Base-by-base conservation (phyloP, 495 filamentous ascomycete species). In the Trichoderma reesei region DNA sequence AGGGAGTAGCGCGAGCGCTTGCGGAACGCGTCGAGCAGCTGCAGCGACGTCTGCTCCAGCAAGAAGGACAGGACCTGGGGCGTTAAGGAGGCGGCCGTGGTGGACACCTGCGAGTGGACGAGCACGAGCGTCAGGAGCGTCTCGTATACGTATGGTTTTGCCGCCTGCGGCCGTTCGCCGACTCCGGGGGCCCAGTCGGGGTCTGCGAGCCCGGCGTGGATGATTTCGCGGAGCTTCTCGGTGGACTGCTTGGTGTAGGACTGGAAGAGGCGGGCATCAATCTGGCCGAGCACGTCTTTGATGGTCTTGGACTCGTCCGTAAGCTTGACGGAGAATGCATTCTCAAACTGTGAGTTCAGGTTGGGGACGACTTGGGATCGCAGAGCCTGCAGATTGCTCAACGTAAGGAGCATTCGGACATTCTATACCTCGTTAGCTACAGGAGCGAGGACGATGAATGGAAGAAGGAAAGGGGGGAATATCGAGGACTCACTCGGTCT, bases 291-390 rank as follows among this genome's bases (percentile, higher is more conserved):
- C 2, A 93, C 91, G 72, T 97, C 90, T 44, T 88, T 86, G 67
- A 98, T 90, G 0, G 89, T 92, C 72, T 92, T 92, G 44, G 84
- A 83, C 73, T 98, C 95, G 65, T 96, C 91, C 4, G 92, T 92
- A 61, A 98, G 82, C 65, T 91, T 92, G 65, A 95, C 87, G 1
- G 89, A 90, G 75, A 98, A 98, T 62, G 86, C 80, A 31, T 86
- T 88, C 73, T 98, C 94, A 71, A 97, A 98, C 66, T 90, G 87
- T 46, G 86, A 79, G 68, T 94, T 88, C 48, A 98, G 82, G 62
- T 88, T 86, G 1, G 91, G 92, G 3, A 97, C 87, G 36, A 89
- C 79, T 61, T 92, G 86, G 31, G 85, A 75, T 63, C 89, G 86
- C 11, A 98, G 83, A 39, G 84, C 79, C 70, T 91, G 85, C 60